These are phyloP conservation scores for Phytophthora crassamura DNA, from an alignment of 352 stramenopile species.

Conservation along the genomic window DNA sequence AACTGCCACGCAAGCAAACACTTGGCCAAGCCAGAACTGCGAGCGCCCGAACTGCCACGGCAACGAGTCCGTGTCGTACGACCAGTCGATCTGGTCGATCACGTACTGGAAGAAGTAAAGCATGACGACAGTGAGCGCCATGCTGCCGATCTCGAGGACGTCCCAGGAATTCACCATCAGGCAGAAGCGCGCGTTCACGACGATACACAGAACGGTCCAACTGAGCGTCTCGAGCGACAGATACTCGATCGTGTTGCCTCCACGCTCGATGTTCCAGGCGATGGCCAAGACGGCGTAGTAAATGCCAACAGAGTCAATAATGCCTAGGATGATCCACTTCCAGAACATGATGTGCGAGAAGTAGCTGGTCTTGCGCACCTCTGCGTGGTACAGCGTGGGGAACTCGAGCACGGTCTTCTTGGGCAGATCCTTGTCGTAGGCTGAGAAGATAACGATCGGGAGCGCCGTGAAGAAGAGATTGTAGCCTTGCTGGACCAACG, in stretches of 20 bases:
- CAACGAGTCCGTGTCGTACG: slow-evolving; percentile 82
- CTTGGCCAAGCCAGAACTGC: slow-evolving; percentile 80
- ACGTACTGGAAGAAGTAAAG: slow-evolving; percentile 76
- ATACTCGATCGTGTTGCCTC: slow-evolving; percentile 63
- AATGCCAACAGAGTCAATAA: slow-evolving; percentile 83
- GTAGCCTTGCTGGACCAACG: slow-evolving; percentile 91
- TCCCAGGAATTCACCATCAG: slow-evolving; percentile 88
- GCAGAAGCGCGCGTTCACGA: slow-evolving; percentile 81
- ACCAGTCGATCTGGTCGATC: slow-evolving; percentile 73
- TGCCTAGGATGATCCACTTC: slow-evolving; percentile 81
- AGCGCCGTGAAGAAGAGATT: slow-evolving; percentile 96
- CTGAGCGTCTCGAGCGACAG: slow-evolving; percentile 67
- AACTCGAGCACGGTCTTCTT: slow-evolving; percentile 70
- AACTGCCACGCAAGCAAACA: slow-evolving; percentile 73
- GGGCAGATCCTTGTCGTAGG: slow-evolving; percentile 82
- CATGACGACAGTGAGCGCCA: slow-evolving; percentile 59
- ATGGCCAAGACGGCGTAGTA: slow-evolving; percentile 64
- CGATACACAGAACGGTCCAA: slow-evolving; percentile 82
- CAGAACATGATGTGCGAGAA: slow-evolving; percentile 89
- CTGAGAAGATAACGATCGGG: slow-evolving; percentile 90
- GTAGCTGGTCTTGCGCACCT: slow-evolving; percentile 57
- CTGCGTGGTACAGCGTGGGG: slow-evolving; percentile 73
- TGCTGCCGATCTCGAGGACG: slow-evolving; percentile 56
- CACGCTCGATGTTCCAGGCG: slow-evolving; percentile 65
- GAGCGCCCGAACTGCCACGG: slow-evolving; percentile 73